phyloP scores from a whole-genome alignment of 768 basidiomycete genomes.

The Pleurotus sapidus region DNA sequence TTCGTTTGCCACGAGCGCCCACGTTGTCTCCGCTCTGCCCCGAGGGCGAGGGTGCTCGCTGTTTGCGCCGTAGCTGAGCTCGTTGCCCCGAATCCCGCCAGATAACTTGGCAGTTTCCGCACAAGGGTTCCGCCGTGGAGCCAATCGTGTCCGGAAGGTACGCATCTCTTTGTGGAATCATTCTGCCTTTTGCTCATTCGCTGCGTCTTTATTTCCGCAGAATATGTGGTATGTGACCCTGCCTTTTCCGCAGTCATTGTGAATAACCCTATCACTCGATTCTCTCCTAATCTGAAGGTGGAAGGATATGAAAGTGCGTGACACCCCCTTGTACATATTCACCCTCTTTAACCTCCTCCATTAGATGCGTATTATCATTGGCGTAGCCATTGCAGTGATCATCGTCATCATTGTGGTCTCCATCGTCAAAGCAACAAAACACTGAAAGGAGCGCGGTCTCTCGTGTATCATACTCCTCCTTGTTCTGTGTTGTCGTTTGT shows the following conservation, averaged over 20 bases:
- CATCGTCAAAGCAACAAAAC: slow-evolving; percentile 81
- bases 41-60: neutral
- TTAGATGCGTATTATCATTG: slow-evolving; percentile 97
- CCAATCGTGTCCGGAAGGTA: slow-evolving; percentile 96
- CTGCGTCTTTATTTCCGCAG: slow-evolving; percentile 31
- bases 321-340: neutral
- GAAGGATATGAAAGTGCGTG: slow-evolving; percentile 93
- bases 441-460: slow-evolving; percentile 23
- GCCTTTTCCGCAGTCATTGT: neutral
- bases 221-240: slow-evolving; percentile 75
- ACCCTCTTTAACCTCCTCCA: slow-evolving; percentile 10
- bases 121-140: slow-evolving; percentile 97
- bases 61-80: neutral
- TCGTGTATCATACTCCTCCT: neutral
- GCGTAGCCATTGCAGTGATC: slow-evolving; percentile 83
- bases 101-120: slow-evolving; percentile 97
- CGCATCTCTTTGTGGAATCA: slow-evolving; percentile 22
- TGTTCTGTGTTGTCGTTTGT: slow-evolving; percentile 6
- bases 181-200: slow-evolving; percentile 1
- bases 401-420: slow-evolving; percentile 95
- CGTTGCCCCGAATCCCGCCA: slow-evolving; percentile 22
- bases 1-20: slow-evolving; percentile 7
- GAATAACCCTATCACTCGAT: neutral
- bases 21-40: slow-evolving; percentile 1
- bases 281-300: slow-evolving; percentile 51